phyloP scores from a whole-genome alignment of 225 moss, liverwort and hornwort genomes.

The Sphagnum contortum region DNA sequence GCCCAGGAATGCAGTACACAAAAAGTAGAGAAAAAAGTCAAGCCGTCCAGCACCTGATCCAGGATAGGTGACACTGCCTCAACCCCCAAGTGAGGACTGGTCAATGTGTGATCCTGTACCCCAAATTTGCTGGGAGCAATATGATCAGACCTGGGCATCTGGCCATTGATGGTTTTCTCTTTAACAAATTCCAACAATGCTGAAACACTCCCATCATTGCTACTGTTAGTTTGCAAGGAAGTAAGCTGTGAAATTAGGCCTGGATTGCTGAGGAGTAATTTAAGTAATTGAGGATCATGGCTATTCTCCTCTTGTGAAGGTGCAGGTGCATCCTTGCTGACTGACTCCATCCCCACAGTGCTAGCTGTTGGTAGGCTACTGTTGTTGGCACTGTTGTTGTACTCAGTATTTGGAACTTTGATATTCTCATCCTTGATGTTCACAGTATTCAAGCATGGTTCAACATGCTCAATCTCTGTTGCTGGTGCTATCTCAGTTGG shows the following conservation, averaged over 20 bases:
- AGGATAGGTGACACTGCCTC: slow-evolving; percentile 26
- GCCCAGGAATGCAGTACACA: background rate
- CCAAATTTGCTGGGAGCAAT: slow-evolving; percentile 35
- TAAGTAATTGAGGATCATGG: slow-evolving; percentile 89
- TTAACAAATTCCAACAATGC: slow-evolving; percentile 37
- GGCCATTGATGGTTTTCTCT: slow-evolving; percentile 25
- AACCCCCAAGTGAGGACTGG: slow-evolving; percentile 46
- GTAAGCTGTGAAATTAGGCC: slow-evolving; percentile 77
- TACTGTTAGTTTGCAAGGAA: slow-evolving; percentile 49
- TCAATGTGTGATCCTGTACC: slow-evolving; percentile 31
- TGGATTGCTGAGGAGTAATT: slow-evolving; percentile 87
- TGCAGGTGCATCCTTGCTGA: slow-evolving; percentile 12
- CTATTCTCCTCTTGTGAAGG: slow-evolving; percentile 20
- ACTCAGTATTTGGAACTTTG: slow-evolving; percentile 17
- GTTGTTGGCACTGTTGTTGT: slow-evolving; percentile 4
- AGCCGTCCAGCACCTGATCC: slow-evolving; percentile 43
- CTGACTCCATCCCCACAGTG: slow-evolving; percentile 9
- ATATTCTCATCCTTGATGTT: slow-evolving; percentile 5
- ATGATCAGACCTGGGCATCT: slow-evolving; percentile 23
- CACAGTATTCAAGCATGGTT: slow-evolving; percentile 24
- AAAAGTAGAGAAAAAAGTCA: background rate
- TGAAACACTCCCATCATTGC: slow-evolving; percentile 32
- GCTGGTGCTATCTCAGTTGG: slow-evolving; percentile 23
- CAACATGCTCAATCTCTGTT: slow-evolving; percentile 19
- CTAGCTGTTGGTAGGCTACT: slow-evolving; percentile 2